A percentile compares a stretch with the other conserved stretches of the same genome.
Evolutionary conservation across 805 yeast genomes (phyloP).

Genomic region (Teunomyces kruisii): DNA sequence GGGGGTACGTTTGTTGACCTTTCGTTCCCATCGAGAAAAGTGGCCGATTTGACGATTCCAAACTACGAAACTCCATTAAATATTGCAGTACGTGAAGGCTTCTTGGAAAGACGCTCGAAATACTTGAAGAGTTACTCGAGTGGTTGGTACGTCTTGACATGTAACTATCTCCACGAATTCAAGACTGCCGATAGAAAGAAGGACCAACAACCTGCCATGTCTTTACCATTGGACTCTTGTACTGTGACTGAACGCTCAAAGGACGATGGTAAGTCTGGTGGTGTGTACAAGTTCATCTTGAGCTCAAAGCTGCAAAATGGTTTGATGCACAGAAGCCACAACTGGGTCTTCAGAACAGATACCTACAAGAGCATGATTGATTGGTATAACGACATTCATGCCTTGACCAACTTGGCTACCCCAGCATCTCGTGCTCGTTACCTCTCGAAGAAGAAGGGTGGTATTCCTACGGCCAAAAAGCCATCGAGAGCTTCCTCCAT

Average conservation of each 20-base stretch:
- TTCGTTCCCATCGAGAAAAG: conserved; percentile 35
- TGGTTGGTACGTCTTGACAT: conserved; percentile 90
- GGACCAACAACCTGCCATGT: conserved; percentile 81
- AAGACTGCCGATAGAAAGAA: conserved; percentile 77
- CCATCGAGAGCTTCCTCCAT: conserved; percentile 20
- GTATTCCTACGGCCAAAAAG: conserved; percentile 6
- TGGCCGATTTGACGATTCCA: conserved; percentile 59
- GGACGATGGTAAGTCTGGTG: conserved; percentile 57
- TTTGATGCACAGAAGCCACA: conserved; percentile 75
- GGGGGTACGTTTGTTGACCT: conserved; percentile 42
- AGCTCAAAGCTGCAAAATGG: conserved; percentile 71
- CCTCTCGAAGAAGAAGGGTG: conserved; percentile 23
- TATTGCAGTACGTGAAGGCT: conserved; percentile 65
- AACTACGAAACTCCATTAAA: conserved; percentile 71
- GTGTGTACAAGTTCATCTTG: conserved; percentile 73
- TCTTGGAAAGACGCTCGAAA: conserved; percentile 86
- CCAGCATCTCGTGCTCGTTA: conserved; percentile 56
- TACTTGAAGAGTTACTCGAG: conserved; percentile 86
- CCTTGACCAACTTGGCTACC: conserved; percentile 61
- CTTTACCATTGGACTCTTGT: conserved; percentile 76
- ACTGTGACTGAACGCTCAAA: conserved; percentile 80
- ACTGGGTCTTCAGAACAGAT: conserved; percentile 94
- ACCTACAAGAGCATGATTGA: conserved; percentile 73
- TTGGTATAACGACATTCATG: conserved; percentile 81
- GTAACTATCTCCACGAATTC: conserved; percentile 87